Evolutionary conservation across 306 rosid species (phyloP), one percentile per base, ranked within the genome.

Genomic region (Sicyos edulis): DNA sequence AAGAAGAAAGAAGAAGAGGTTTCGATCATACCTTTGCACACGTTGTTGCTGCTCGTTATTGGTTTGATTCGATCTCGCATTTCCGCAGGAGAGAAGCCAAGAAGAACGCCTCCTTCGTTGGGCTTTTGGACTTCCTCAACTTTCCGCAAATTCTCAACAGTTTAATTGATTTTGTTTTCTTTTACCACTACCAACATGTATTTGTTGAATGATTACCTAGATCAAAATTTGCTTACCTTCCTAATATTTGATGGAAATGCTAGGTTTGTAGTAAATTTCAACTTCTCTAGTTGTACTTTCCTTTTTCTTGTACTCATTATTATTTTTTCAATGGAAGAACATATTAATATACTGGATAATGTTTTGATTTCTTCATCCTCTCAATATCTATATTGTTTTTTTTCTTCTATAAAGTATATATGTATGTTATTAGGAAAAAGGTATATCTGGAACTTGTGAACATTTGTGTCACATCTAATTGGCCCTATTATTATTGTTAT

Each of bases 211-310:
- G 69, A 63, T 63, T 51, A 63, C 50, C 24, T 63, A 63, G 69
- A 63, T 63, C 69, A 63, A n/a, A 5, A 3, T 32, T 37, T 62
- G 15, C 10, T 62, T 63, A 63, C 26, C 51, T 63, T 63, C 69
- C 69, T 63, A 63, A 63, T 63, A 63, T 63, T 63, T 63, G 34
- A 63, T 37, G 69, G 69, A 51, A 63, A 63, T 63, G 69, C 37
- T 63, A 63, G 69, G 69, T 63, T 63, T 63, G 69, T 37, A 63
- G 50, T 9, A 34, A 34, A 3, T 37, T 37, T 63, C 22, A 63
- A 63, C 51, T 63, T 63, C 21, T 42, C 10, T 60, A 0, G 20
- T 32, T 61, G 67, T 32, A 29, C 42, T 1, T 29, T 29, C 15
- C 15, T 29, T 10, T 61, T 15, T n/a, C 13, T 26, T n/a, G 3